A percentile compares a stretch with the other conserved stretches of the same genome.
Conservation (phyloP, 495 filamentous ascomycete species). For the Penicillium atrosanguineum region DNA sequence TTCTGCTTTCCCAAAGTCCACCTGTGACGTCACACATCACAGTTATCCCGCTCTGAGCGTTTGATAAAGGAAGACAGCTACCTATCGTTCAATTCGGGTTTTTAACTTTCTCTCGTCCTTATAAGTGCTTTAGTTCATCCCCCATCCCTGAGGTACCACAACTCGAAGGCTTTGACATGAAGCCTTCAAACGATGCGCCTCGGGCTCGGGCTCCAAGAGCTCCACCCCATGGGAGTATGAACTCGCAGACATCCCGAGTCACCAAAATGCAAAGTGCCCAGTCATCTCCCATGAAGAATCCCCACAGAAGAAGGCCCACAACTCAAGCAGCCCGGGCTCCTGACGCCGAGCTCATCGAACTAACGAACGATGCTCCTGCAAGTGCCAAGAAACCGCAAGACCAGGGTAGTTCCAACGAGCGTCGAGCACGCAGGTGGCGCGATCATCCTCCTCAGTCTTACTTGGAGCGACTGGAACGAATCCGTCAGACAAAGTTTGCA, state of each 20-base stretch:
- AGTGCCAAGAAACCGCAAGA: slow-evolving; percentile 10
- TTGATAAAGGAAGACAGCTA: background rate
- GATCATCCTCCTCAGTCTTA: slow-evolving; percentile 38
- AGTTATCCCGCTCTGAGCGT: background rate
- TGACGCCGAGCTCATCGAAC: slow-evolving; percentile 13
- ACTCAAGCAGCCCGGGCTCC: background rate
- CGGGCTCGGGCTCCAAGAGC: background rate
- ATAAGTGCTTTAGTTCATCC: too few species aligned
- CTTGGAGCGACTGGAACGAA: slow-evolving; percentile 40
- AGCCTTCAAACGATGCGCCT: background rate
- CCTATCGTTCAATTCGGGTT: background rate
- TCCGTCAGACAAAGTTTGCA: slow-evolving; percentile 38
- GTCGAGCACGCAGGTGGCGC: slow-evolving; percentile 39
- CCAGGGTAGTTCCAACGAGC: slow-evolving; percentile 26
- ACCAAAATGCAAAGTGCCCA: background rate
- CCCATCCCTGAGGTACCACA: too few species aligned
- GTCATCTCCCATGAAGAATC: background rate
- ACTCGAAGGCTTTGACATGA: background rate
- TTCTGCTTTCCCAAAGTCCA: background rate
- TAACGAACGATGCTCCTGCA: slow-evolving; percentile 15
- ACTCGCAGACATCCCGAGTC: background rate
- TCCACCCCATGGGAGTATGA: background rate
- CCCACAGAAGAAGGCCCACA: background rate
- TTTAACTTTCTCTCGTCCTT: background rate
- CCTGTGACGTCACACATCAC: background rate